phyloP scores from a whole-genome alignment of 2,329 filamentous ascomycete genomes.

The Neurospora sp. region DNA sequence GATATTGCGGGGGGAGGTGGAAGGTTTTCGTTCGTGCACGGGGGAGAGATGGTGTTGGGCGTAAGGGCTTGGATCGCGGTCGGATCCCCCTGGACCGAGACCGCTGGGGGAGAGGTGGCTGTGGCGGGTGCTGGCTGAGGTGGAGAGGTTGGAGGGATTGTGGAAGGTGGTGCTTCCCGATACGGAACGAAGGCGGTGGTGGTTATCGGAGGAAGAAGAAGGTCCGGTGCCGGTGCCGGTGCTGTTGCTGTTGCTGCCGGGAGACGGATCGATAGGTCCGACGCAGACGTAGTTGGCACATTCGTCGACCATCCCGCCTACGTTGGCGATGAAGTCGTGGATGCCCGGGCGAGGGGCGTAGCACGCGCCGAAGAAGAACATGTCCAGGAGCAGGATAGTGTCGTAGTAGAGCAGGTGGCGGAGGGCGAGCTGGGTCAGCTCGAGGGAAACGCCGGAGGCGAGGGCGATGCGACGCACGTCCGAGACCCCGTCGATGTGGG shows the following conservation, averaged over 20 bases:
- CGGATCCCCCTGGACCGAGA: not conserved
- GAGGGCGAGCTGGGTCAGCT: conserved; percentile 75
- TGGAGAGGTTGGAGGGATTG: not conserved
- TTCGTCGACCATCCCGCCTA: conserved; percentile 68
- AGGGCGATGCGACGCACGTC: conserved; percentile 80
- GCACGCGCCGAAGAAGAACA: conserved; percentile 88
- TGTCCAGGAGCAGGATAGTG: conserved; percentile 79
- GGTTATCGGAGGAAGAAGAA: not conserved
- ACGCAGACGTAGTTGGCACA: conserved; percentile 74
- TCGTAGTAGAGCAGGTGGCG: conserved; percentile 90
- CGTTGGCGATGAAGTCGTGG: conserved; percentile 66
- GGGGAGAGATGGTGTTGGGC: not conserved
- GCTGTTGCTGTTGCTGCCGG: conserved; percentile 1
- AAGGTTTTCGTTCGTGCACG: not conserved
- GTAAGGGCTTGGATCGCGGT: not conserved
- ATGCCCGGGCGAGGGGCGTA: conserved; percentile 77
- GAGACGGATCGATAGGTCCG: conserved; percentile 5
- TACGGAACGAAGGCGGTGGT: not conserved
- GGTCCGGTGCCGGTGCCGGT: not conserved
- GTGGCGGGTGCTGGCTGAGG: not conserved
- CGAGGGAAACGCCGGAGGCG: conserved; percentile 75
- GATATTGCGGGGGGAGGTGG: not conserved
- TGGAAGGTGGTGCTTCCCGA: not conserved
- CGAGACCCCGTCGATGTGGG: conserved; percentile 82
- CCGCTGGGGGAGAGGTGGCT: not conserved